Percentiles rank a stretch among this genome's conserved stretches.
Evolutionary conservation across 1,284 basidiomycete genomes (phyloP).

Genomic region (Puccinia hordei): DNA sequence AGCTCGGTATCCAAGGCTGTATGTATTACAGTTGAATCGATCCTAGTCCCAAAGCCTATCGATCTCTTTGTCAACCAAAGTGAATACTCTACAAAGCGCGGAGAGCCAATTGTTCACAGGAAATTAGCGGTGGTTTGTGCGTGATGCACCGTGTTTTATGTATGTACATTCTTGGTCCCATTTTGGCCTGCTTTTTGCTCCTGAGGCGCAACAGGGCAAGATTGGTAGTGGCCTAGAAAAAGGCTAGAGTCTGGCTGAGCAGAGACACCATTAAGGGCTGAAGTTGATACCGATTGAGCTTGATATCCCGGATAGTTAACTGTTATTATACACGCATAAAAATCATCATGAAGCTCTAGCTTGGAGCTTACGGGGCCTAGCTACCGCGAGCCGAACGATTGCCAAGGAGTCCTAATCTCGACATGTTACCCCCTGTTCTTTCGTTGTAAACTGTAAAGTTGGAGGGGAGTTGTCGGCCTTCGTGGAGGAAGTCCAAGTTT

Average conservation of each 20-base stretch:
- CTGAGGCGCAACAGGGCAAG: background rate
- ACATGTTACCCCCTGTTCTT: background rate
- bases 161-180: background rate
- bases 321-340: background rate
- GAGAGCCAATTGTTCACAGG: background rate
- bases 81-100: background rate
- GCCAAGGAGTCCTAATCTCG: constrained; percentile 1
- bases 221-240: background rate
- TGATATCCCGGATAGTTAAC: background rate
- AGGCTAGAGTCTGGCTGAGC: background rate
- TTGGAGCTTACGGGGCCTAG: background rate
- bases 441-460: background rate
- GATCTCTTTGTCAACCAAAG: background rate
- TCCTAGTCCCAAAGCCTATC: constrained; percentile 10
- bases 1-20: background rate
- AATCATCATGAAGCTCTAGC: background rate
- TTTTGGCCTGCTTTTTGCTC: background rate
- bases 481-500: constrained; percentile 15
- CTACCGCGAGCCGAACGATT: background rate
- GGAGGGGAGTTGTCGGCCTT: background rate
- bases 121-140: constrained; percentile 7
- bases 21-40: too few relatives aligned
- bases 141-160: background rate
- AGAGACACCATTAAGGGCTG: background rate
- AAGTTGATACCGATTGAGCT: constrained; percentile 7